Conservation (phyloP, 2,329 filamentous ascomycete species). For the Tricladium varicosporioides region DNA sequence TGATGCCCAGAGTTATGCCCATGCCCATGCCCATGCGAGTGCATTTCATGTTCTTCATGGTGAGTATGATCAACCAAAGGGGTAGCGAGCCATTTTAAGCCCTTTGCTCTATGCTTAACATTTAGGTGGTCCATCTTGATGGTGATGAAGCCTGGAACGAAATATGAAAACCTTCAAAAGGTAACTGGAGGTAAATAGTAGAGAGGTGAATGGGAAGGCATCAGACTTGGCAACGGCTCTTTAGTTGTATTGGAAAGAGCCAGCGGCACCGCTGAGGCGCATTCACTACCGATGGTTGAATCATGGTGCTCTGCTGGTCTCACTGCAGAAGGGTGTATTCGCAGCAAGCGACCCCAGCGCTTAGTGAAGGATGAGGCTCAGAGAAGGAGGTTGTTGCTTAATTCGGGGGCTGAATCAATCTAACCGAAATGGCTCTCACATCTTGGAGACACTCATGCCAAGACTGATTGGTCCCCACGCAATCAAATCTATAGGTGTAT, state of each 20-base stretch:
- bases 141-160: too few species aligned
- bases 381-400: neutral
- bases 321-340: neutral
- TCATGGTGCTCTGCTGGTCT: neutral
- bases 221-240: neutral
- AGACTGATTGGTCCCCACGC: neutral
- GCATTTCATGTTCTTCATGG: neutral
- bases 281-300: neutral
- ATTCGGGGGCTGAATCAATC: neutral
- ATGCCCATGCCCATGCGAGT: neutral
- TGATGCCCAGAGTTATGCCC: neutral
- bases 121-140: neutral
- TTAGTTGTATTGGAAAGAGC: neutral
- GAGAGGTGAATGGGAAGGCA: neutral
- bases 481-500: neutral
- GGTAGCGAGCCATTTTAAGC: neutral
- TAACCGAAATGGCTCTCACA: neutral
- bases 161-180: too few species aligned
- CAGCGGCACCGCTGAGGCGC: neutral
- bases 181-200: neutral
- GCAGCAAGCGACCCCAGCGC: neutral
- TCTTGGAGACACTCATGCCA: neutral
- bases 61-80: neutral
- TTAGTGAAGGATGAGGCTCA: neutral
- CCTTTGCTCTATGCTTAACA: neutral